Base-by-base conservation (phyloP, 805 yeast species). In the Blastobotrys americana region DNA sequence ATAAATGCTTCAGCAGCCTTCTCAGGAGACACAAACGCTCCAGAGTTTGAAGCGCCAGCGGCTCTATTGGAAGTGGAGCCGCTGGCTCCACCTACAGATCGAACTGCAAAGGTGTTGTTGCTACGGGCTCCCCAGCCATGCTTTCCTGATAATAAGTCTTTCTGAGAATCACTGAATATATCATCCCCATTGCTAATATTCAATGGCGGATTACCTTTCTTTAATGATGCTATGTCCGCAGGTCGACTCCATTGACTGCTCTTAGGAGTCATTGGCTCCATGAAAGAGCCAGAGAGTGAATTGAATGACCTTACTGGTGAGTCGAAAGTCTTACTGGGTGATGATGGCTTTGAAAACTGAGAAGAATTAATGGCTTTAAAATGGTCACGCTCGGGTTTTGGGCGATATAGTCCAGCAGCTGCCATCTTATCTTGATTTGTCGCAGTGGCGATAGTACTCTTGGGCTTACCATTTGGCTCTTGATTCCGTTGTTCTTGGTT, bases 221-320 rank as follows among this genome's bases (percentile, higher is more conserved):
- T 31, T 37, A 50, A 16, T 8, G 47, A 44, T 13, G 45, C 10
- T 2, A 46, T 13, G 25, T 52, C 49, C 5, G 49, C 23, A 5
- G 42, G 45, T 25, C 47, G 47, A 33, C 43, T 22, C 60, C 60
- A 57, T 31, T 44, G 46, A 6, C 36, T 39, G 9, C 59, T 52
- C 28, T 44, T 49, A 2, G 59, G 58, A 10, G 50, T 51, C 51
- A 53, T 42, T 15, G 55, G 59, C 37, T 55, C 59, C 34, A 48
- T n/a, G 8, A 52, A 46, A 4, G 48, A 27, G n/a, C 47, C 48
- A 16, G 28, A 23, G 19, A 21, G 13, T 17, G 39, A 20, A 16
- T 48, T 43, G 44, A 41, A 50, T 15, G 38, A 15, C 20, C 44
- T 22, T 9, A 39, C 41, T 2, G 54, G 51, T 5, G 53, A 47